Percentiles rank a stretch among this genome's conserved stretches.
Conservation (phyloP, 2,329 filamentous ascomycete genomes). For the Stemphylium beticola region DNA sequence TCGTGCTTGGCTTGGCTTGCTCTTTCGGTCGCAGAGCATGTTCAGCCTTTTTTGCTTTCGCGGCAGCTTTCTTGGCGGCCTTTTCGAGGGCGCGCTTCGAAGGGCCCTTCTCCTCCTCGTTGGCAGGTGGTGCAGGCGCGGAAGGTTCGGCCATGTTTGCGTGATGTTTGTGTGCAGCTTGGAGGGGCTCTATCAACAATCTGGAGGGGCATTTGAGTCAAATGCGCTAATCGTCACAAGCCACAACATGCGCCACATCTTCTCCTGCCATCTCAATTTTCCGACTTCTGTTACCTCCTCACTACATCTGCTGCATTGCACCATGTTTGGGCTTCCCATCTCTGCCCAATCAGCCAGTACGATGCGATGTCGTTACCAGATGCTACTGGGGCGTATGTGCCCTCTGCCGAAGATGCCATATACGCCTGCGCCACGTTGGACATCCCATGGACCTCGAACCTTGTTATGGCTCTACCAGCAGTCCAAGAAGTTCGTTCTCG, state of each 20-base stretch:
- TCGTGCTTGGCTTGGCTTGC: slow-evolving; percentile 39
- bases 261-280: not conserved
- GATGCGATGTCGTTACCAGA: too few species aligned
- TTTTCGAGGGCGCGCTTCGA: slow-evolving; percentile 59
- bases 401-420: too few species aligned
- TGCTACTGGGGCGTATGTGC: too few species aligned
- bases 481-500: too few species aligned
- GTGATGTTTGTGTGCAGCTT: slow-evolving; percentile 20
- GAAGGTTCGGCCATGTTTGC: slow-evolving; percentile 35
- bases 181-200: slow-evolving; percentile 18
- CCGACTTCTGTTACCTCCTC: not conserved
- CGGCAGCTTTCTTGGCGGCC: slow-evolving; percentile 57
- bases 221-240: slow-evolving; percentile 21
- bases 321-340: not conserved
- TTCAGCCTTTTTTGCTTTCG: slow-evolving; percentile 52
- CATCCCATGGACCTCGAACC: too few species aligned
- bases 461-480: too few species aligned
- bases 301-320: not conserved
- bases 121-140: slow-evolving; percentile 19
- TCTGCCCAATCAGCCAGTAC: too few species aligned
- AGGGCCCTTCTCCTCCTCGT: slow-evolving; percentile 45
- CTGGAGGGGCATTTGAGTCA: slow-evolving; percentile 34
- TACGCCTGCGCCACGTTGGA: too few species aligned
- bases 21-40: slow-evolving; percentile 51
- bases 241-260: slow-evolving; percentile 16